A percentile compares a stretch with the other conserved stretches of the same genome.
Evolutionary conservation across 805 yeast species (phyloP).

Genomic region (Candida piceae): DNA sequence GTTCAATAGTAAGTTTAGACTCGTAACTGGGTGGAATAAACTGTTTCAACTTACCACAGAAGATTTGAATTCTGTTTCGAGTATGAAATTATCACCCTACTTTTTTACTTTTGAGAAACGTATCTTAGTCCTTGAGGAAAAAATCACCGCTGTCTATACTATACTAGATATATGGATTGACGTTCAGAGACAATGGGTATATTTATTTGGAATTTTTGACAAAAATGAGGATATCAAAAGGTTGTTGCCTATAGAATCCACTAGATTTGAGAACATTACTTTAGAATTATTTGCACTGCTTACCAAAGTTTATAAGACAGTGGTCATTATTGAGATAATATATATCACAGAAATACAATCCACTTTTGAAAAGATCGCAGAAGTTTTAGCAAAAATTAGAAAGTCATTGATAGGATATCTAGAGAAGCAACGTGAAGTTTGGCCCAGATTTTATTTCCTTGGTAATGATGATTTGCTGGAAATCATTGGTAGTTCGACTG

Average conservation of each 20-base stretch:
- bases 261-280: conserved; percentile 59
- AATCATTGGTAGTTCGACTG: conserved; percentile 61
- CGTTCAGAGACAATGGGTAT: conserved; percentile 84
- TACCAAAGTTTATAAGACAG: conserved; percentile 43
- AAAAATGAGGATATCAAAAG: conserved; percentile 50
- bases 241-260: conserved; percentile 65
- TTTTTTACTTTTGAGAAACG: conserved; percentile 57
- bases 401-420: conserved; percentile 70
- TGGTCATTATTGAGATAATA: conserved; percentile 51
- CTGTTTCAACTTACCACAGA: conserved; percentile 55
- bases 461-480: conserved; percentile 90
- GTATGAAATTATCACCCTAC: conserved; percentile 69
- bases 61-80: conserved; percentile 54
- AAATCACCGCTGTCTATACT: conserved; percentile 44
- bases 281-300: conserved; percentile 53
- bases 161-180: conserved; percentile 73
- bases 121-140: conserved; percentile 48
- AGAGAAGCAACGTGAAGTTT: conserved; percentile 70
- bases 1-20: conserved; percentile 44
- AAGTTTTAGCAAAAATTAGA: conserved; percentile 53
- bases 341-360: conserved; percentile 43
- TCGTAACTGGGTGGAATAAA: conserved; percentile 65
- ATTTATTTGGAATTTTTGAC: conserved; percentile 74
- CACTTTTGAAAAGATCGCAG: conserved; percentile 45
- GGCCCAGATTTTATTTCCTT: conserved; percentile 79